Conservation (phyloP, 345 rosid species). For the Abelmoschus esculentus region DNA sequence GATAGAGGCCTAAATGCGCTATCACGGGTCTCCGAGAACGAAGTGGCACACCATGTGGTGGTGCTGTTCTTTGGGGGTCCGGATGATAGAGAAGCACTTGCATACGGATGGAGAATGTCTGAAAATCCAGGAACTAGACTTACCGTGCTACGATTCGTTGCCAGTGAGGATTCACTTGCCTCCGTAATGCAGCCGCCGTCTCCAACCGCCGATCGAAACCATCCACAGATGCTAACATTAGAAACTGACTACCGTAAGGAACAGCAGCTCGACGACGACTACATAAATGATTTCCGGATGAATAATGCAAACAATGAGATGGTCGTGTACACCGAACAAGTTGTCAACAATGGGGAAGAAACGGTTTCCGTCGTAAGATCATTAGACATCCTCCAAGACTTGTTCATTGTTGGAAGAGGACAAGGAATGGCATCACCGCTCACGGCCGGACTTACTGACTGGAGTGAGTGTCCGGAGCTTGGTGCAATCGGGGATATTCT, state of each 20-base stretch:
- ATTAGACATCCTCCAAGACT: conserved; percentile 63
- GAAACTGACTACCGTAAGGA: conserved; percentile 27
- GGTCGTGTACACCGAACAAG: conserved; percentile 37
- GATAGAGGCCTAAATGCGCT: conserved; percentile 74
- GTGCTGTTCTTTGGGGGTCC: conserved; percentile 85
- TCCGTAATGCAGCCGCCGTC: conserved; percentile 1
- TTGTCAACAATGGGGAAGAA: conserved; percentile 74
- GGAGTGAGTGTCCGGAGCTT: conserved; percentile 99
- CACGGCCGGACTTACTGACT: conserved; percentile 85
- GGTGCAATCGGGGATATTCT: conserved; percentile 91
- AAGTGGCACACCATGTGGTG: conserved; percentile 53
- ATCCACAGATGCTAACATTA: conserved; percentile 6
- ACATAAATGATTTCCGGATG: conserved; percentile 41
- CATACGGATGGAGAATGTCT: conserved; percentile 79
- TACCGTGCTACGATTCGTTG: conserved; percentile 49
- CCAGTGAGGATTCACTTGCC: conserved; percentile 34
- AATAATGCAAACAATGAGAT: conserved; percentile 38
- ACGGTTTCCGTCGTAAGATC: conserved; percentile 64
- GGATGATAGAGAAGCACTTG: conserved; percentile 75
- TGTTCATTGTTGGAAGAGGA: conserved; percentile 89
- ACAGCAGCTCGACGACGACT: conserved; percentile 51
- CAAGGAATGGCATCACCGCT: conserved; percentile 63
- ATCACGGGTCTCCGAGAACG: conserved; percentile 41
- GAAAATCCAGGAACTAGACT: conserved; percentile 59
- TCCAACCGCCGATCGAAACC: not conserved